phyloP scores from a whole-genome alignment of 192 early-diverging fungal genomes.

The Backusella sp. region DNA sequence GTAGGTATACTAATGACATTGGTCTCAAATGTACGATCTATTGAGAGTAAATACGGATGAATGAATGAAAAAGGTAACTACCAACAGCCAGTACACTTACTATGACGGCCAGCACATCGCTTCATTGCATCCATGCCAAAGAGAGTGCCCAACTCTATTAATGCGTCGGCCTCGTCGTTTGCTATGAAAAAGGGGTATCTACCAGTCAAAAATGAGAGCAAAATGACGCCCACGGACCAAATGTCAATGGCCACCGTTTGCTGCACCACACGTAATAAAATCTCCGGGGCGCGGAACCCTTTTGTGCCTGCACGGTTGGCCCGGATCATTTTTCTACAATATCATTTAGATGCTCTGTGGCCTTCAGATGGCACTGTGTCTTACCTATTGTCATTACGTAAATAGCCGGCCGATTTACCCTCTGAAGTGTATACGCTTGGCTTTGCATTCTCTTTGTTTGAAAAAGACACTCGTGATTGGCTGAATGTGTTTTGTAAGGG shows the following conservation, averaged over 20 bases:
- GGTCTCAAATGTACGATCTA: constrained; percentile 59
- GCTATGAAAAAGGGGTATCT: constrained; percentile 91
- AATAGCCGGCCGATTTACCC: constrained; percentile 38
- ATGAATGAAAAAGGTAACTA: background rate
- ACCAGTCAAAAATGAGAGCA: constrained; percentile 76
- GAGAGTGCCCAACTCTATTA: constrained; percentile 80
- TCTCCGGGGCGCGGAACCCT: constrained; percentile 93
- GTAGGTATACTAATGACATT: constrained; percentile 47
- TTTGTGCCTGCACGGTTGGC: constrained; percentile 91
- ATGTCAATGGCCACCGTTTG: constrained; percentile 88
- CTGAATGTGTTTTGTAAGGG: background rate
- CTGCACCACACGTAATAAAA: constrained; percentile 73
- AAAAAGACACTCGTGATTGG: background rate
- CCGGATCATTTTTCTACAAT: constrained; percentile 49
- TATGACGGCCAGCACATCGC: constrained; percentile 56
- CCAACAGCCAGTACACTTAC: constrained; percentile 41
- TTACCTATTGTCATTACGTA: constrained; percentile 55
- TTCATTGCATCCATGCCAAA: constrained; percentile 80
- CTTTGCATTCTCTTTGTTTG: background rate
- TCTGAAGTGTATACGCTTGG: background rate
- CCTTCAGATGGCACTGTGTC: background rate
- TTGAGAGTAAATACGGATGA: background rate
- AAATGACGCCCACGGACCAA: constrained; percentile 89
- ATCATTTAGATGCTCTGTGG: background rate
- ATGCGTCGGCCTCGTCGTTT: constrained; percentile 79